Evolutionary conservation across 2,329 filamentous ascomycete genomes (phyloP).

Genomic region (Graphilbum fragrans): DNA sequence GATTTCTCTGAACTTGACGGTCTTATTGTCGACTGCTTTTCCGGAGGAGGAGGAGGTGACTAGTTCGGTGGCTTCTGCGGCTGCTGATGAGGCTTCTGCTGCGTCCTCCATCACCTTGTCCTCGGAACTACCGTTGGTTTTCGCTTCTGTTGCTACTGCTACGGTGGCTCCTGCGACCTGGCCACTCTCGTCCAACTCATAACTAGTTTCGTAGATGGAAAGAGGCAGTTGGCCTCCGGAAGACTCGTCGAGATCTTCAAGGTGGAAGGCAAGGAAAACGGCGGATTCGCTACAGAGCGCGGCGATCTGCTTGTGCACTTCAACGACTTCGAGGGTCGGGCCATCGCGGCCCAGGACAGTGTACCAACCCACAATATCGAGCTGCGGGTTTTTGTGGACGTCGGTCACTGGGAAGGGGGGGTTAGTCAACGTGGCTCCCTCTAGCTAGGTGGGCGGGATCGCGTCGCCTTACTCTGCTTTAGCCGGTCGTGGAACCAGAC

Average conservation of each 20-base stretch:
- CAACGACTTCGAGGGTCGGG: slow-evolving; percentile 55
- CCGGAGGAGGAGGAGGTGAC: slow-evolving; percentile 23
- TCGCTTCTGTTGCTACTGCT: slow-evolving; percentile 18
- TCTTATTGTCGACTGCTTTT: slow-evolving; percentile 26
- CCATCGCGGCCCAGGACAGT: slow-evolving; percentile 63
- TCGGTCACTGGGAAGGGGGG: slow-evolving; percentile 54
- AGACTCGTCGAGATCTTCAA: slow-evolving; percentile 39
- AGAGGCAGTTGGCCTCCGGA: slow-evolving; percentile 74
- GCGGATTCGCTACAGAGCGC: slow-evolving; percentile 69
- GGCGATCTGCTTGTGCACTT: slow-evolving; percentile 69
- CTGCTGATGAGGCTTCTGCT: not conserved
- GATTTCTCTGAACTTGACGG: slow-evolving; percentile 70
- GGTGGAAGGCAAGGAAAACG: slow-evolving; percentile 78
- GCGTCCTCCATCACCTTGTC: slow-evolving; percentile 1
- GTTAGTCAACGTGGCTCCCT: not conserved
- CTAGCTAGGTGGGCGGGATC: not conserved
- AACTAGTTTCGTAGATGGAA: slow-evolving; percentile 78
- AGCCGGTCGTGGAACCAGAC: slow-evolving; percentile 67
- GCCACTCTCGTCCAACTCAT: slow-evolving; percentile 51
- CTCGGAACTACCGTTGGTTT: slow-evolving; percentile 5
- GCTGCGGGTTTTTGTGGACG: slow-evolving; percentile 71
- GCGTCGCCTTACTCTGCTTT: slow-evolving; percentile 59
- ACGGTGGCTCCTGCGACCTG: no score
- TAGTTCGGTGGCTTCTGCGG: slow-evolving; percentile 54
- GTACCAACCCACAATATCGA: slow-evolving; percentile 90